Conservation (phyloP, 805 yeast genomes). For the Yarrowia sp. region DNA sequence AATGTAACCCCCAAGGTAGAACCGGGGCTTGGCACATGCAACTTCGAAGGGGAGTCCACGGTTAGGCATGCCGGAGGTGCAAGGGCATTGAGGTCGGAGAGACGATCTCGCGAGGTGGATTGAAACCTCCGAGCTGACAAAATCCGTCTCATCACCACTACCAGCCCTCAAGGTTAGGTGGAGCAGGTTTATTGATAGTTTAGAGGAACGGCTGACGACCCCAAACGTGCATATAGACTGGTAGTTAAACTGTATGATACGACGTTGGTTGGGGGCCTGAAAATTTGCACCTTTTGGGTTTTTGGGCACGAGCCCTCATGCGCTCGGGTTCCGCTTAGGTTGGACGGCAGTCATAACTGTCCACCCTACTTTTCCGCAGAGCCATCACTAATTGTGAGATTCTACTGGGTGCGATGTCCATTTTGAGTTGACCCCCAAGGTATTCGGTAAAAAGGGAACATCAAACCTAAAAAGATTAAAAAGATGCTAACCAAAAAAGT, state of each 20-base stretch:
- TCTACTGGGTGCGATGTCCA: not conserved
- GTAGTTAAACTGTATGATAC: conserved; percentile 10
- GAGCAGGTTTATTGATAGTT: not conserved
- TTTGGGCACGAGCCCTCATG: not conserved
- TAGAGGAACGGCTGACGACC: conserved; percentile 18
- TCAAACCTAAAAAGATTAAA: not conserved
- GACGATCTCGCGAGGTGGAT: too few relatives aligned
- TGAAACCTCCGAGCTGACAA: too few relatives aligned
- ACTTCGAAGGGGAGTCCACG: not conserved
- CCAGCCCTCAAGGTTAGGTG: not conserved
- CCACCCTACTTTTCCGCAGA: not conserved
- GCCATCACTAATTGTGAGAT: not conserved
- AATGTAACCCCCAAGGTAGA: conserved; percentile 23
- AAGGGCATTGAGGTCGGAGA: not conserved
- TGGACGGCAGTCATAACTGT: not conserved
- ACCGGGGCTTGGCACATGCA: conserved; percentile 23
- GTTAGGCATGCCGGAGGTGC: not conserved
- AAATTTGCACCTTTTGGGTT: too few relatives aligned
- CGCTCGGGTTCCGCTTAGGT: not conserved
- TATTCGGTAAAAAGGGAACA: conserved; percentile 3
- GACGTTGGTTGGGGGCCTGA: too few relatives aligned
- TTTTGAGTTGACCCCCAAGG: conserved; percentile 20
- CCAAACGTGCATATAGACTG: not conserved
- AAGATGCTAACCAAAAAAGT: too few relatives aligned
- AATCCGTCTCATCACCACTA: too few relatives aligned